Percentiles rank a stretch among this genome's conserved stretches.
Conservation (phyloP, 1,284 basidiomycete genomes). For the Puccinia novopanici region DNA sequence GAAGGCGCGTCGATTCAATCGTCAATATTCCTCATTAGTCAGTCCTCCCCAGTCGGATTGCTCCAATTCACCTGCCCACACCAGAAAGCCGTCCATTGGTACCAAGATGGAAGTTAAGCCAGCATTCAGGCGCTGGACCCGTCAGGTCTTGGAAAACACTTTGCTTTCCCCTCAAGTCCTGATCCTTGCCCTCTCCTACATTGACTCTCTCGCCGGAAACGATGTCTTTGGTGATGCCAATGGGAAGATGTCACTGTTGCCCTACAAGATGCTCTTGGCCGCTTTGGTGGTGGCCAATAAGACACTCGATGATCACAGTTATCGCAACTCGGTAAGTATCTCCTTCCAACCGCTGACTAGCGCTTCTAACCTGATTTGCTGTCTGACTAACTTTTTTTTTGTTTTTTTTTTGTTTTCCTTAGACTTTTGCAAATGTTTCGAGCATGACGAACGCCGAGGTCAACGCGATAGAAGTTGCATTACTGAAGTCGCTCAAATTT, state of each 20-base stretch:
- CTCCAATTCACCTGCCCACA: background rate
- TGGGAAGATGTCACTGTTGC: slow-evolving; percentile 35
- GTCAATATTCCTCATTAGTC: background rate
- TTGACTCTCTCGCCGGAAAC: slow-evolving; percentile 20
- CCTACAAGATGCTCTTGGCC: slow-evolving; percentile 45
- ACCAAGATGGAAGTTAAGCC: slow-evolving; percentile 44
- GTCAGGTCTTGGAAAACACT: slow-evolving; percentile 38
- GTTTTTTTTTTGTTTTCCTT: background rate
- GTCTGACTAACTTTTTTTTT: background rate
- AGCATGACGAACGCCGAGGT: slow-evolving; percentile 50
- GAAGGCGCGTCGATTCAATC: slow-evolving; percentile 28
- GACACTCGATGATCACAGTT: slow-evolving; percentile 46
- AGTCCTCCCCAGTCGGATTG: background rate
- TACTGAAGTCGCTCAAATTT: slow-evolving; percentile 38
- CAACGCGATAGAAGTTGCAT: slow-evolving; percentile 26
- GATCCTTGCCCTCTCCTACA: slow-evolving; percentile 38
- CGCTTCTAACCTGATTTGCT: background rate
- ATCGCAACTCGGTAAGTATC: slow-evolving; percentile 34
- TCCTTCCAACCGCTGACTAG: background rate
- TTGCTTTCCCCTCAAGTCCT: slow-evolving; percentile 43
- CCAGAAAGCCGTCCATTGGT: slow-evolving; percentile 10
- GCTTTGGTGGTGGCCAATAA: slow-evolving; percentile 42
- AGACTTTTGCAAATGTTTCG: slow-evolving; percentile 47
- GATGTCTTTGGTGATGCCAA: slow-evolving; percentile 42
- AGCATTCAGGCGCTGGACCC: slow-evolving; percentile 39